phyloP scores from a whole-genome alignment of 2,329 filamentous ascomycete genomes.

The Zymoseptoria pseudotritici region DNA sequence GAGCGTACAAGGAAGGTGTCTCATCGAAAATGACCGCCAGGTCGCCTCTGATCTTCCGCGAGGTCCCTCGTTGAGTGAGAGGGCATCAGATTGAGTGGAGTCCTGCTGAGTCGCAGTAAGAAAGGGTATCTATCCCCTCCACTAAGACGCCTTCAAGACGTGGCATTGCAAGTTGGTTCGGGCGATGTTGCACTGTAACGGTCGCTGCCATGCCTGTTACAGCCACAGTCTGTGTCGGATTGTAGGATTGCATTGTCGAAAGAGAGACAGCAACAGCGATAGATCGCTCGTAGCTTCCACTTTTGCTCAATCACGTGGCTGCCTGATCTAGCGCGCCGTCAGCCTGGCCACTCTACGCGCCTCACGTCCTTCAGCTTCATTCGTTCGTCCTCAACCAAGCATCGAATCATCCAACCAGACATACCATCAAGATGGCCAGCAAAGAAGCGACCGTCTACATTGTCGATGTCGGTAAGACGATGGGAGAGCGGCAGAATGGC shows the following conservation, averaged over 20 bases:
- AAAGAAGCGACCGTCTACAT: constrained; percentile 94
- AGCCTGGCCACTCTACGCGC: constrained; percentile 2
- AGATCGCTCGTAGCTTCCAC: too few relatives aligned
- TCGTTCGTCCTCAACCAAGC: neutral
- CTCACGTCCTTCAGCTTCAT: neutral
- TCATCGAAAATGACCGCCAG: too few relatives aligned
- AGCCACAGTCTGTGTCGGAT: too few relatives aligned
- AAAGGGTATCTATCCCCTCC: too few relatives aligned
- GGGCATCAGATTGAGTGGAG: too few relatives aligned
- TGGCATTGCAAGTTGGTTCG: neutral
- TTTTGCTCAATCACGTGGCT: neutral
- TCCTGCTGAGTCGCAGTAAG: too few relatives aligned
- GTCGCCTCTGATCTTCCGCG: too few relatives aligned
- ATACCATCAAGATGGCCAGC: constrained; percentile 59
- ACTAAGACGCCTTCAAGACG: neutral
- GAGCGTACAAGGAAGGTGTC: too few relatives aligned
- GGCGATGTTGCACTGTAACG: too few relatives aligned
- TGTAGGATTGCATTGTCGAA: too few relatives aligned
- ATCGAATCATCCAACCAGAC: constrained; percentile 28
- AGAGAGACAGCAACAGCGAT: too few relatives aligned
- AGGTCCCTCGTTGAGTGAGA: too few relatives aligned
- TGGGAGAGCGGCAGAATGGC: constrained; percentile 64
- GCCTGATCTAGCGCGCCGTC: neutral
- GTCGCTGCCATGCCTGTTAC: neutral
- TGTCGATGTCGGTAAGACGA: constrained; percentile 79